phyloP scores from a whole-genome alignment of 1,284 basidiomycete genomes.

The Ganoderma resinaceum region DNA sequence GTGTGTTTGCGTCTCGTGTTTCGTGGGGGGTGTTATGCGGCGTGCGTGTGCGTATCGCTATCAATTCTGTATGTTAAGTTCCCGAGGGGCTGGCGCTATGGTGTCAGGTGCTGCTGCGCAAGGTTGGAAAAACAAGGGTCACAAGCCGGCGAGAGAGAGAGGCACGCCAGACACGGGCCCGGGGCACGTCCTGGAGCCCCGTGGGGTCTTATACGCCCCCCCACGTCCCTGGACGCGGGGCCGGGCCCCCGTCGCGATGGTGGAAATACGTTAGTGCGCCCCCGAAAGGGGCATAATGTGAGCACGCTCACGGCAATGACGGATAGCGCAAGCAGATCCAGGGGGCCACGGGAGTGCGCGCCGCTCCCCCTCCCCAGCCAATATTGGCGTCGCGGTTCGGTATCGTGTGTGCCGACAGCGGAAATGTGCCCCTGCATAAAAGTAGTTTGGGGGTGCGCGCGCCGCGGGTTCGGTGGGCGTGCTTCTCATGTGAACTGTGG shows the following conservation, averaged over 20 bases:
- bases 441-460: background rate
- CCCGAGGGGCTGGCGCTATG: background rate
- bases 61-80: too few relatives aligned
- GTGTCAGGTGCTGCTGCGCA: background rate
- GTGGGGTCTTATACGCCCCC: slow-evolving; percentile 1
- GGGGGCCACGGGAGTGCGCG: background rate
- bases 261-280: background rate
- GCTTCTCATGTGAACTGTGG: slow-evolving; percentile 13
- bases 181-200: background rate
- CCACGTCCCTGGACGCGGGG: background rate
- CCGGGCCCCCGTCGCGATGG: background rate
- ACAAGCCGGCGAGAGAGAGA: background rate
- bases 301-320: slow-evolving; percentile 2
- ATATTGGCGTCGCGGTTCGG: background rate
- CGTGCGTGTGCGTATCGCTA: background rate
- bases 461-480: background rate
- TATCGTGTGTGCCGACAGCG: background rate
- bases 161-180: background rate
- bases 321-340: background rate
- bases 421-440: background rate
- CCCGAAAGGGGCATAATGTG: background rate
- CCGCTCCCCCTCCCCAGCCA: background rate
- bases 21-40: too few relatives aligned
- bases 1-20: too few relatives aligned
- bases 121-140: background rate